Base-by-base conservation (phyloP, 768 basidiomycete genomes). In the Leccinum fibrillosum region DNA sequence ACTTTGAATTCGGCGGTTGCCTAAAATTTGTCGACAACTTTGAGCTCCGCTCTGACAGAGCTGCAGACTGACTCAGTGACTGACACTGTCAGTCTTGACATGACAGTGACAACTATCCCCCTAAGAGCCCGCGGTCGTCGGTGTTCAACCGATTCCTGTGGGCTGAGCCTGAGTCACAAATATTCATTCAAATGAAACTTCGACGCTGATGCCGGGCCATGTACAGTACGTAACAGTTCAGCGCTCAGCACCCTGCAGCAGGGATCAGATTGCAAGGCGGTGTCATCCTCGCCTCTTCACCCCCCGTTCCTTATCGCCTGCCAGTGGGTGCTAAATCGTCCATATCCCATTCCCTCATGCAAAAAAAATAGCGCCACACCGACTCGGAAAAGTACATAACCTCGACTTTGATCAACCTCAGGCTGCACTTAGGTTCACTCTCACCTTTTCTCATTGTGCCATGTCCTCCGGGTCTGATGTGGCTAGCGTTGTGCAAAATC, bases 381-480 rank as follows among this genome's bases (percentile, higher is more conserved):
- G n/a, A 32, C 32, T 32, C 32, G 32, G 32, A 19, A 0, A 11
- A 44, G 19, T 21, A 44, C 19, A 42, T 42, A 42, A 42, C 39
- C 11, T 6, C 19, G 19, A 19, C 42, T 44, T 44, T 19, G 42
- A 44, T 12, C 42, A 44, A 44, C 42, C 19, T 19, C 19, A 19
- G 19, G 19, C 19, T 44, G 42, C 42, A 44, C 6, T 9, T 39
- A 39, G 42, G 42, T 12, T 44, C 42, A 19, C 42, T 19, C 10
- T 44, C 42, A 44, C 15, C 5, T 17, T 45, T 47, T 11, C 30
- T 32, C 9, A 25, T 12, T 32, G 13, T 52, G 4, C 15, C 2
- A 60, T 60, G 57, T 42, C 37, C 25, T 49, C 62, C 19, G 42
- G 42, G 21, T 5, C 42, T 4, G 34, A 45, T 34, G 23, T 37